Evolutionary conservation across 2,329 filamentous ascomycete genomes (phyloP), one percentile per base, ranked within the genome.

Genomic region (Penicillium olsonii): DNA sequence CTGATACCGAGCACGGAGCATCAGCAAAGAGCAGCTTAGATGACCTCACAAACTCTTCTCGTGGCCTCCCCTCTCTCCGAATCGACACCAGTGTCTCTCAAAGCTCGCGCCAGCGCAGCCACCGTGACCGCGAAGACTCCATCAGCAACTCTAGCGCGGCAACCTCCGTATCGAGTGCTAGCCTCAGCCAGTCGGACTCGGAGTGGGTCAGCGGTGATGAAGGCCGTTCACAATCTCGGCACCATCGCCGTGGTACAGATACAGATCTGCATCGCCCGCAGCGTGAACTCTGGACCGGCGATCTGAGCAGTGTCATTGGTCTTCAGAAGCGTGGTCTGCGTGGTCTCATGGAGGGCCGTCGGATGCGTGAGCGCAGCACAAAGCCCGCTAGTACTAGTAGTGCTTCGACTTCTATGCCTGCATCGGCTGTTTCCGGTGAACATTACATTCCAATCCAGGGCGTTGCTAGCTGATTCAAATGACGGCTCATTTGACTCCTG

Each of bases 291-390:
- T 99, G 94, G 92, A 79, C 73, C 2, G 76, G 75, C 76, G 81
- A 63, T 85, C 87, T 50, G 83, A 95, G 74, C 74, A 90, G 90
- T 41, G 92, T 97, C 2, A 95, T 99, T 59, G 94, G 94, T 0
- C 69, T 99, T 56, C 94, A 99, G 76, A 99, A 99, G 76, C 81
- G 94, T 45, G 94, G 94, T 0, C 71, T 99, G 29, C 80, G 92
- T 51, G 94, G 94, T 0, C 71, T 99, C 59, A 97, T 99, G 94
- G 94, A 97, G 70, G 92, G 92, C 3, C 78, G 92, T 37, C 80
- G 92, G 52, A 85, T 96, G 77, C 79, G 92, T 37, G 90, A 95
- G 69, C 78, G 90, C 56, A 81, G 79, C 11, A 71, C 57, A 6
- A 70, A 69, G 42, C 66, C 67, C 1, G 44, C 63, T 2, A 67